Evolutionary conservation across 108 stramenopile species (phyloP).

Genomic region (Cyclotella atomus): DNA sequence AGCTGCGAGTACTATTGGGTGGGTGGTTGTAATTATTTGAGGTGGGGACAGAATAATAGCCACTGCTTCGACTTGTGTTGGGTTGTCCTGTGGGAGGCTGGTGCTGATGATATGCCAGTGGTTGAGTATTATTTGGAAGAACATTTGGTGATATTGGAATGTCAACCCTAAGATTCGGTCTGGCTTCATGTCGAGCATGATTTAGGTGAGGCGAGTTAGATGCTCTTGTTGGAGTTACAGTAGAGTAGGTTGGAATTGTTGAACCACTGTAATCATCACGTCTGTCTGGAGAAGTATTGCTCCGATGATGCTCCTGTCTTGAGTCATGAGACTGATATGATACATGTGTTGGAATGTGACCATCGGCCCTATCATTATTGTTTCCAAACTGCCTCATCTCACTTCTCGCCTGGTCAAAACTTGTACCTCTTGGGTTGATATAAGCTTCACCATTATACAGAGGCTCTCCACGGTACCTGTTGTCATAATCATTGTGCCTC

Average conservation of each 20-base stretch:
- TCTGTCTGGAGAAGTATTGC: slow-evolving; percentile 13
- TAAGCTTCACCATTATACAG: neutral
- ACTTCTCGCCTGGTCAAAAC: neutral
- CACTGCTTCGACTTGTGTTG: neutral
- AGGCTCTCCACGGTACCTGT: neutral
- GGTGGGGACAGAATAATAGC: neutral
- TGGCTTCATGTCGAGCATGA: neutral
- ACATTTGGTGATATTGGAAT: slow-evolving; percentile 32
- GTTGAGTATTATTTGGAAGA: neutral
- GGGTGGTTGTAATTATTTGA: neutral
- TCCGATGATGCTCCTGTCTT: neutral
- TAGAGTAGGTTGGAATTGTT: slow-evolving; percentile 21
- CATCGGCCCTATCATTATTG: neutral
- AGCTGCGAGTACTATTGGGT: neutral
- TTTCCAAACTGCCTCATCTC: neutral
- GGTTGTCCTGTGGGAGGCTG: neutral
- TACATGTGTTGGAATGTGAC: neutral
- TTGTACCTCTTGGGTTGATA: neutral
- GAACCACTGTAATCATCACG: slow-evolving; percentile 47
- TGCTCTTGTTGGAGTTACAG: slow-evolving; percentile 15
- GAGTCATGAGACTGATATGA: neutral
- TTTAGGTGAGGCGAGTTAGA: neutral
- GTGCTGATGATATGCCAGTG: neutral
- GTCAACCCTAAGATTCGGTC: slow-evolving; percentile 19
- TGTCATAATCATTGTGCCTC: neutral